A percentile compares a stretch with the other conserved stretches of the same genome.
Conservation (phyloP, 495 filamentous ascomycete genomes). For the Cairneyella variabilis region DNA sequence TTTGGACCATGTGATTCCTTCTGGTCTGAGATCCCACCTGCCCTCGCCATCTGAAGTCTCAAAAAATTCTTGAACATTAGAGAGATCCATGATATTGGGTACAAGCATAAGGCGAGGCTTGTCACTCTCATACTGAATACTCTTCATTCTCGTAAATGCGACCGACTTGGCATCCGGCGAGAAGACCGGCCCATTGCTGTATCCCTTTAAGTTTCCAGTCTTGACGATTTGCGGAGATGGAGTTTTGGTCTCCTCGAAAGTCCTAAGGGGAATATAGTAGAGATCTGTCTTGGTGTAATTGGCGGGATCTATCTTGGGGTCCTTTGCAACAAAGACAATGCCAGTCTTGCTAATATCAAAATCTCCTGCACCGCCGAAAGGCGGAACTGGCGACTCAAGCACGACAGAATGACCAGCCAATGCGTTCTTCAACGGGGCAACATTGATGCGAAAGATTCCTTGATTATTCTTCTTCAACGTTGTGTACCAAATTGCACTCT, state of each 20-base stretch:
- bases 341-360: conserved; percentile 53
- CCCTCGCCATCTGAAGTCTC: conserved; percentile 57
- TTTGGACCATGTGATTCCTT: conserved; percentile 58
- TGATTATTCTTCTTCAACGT: conserved; percentile 45
- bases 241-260: conserved; percentile 48
- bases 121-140: conserved; percentile 86
- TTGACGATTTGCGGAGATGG: conserved; percentile 40
- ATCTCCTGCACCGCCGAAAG: conserved; percentile 51
- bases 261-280: conserved; percentile 65
- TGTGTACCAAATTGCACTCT: conserved; percentile 69
- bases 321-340: conserved; percentile 73
- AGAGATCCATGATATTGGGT: conserved; percentile 53
- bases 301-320: conserved; percentile 72
- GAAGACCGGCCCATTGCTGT: conserved; percentile 70
- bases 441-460: conserved; percentile 38
- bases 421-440: conserved; percentile 49
- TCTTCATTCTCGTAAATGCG: conserved; percentile 77
- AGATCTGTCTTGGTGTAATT: conserved; percentile 77
- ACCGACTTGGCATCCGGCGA: conserved; percentile 68
- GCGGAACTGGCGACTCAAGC: conserved; percentile 49
- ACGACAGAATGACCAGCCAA: conserved; percentile 29
- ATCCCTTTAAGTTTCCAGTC: conserved; percentile 58
- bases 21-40: conserved; percentile 65
- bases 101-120: conserved; percentile 73
- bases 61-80: conserved; percentile 61